Evolutionary conservation across 2,329 filamentous ascomycete species (phyloP).

Genomic region (Blumeria hordei): DNA sequence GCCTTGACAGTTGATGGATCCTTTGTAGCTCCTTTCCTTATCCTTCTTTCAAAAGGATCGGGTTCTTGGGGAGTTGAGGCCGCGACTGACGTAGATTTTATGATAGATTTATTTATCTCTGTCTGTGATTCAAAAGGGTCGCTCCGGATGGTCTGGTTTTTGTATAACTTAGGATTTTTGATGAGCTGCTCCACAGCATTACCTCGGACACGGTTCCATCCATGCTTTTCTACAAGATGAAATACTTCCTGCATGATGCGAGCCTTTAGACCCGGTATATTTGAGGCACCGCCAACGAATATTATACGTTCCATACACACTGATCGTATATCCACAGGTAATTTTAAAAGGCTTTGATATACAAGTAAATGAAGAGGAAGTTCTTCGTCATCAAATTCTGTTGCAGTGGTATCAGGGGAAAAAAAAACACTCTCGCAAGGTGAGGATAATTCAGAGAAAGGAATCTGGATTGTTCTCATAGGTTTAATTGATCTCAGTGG

Average conservation of each 20-base stretch:
- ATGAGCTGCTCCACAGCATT: conserved; percentile 35
- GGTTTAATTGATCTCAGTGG: conserved; percentile 20
- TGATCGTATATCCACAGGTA: conserved; percentile 63
- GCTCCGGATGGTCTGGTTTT: conserved; percentile 4
- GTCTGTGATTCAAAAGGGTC: conserved; percentile 2
- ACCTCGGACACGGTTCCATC: conserved; percentile 57
- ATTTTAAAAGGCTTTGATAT: conserved; percentile 47
- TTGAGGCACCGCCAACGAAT: conserved; percentile 60
- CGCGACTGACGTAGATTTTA: conserved; percentile 3
- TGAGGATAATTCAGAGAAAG: conserved; percentile 45
- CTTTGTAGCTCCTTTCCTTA: conserved; percentile 22
- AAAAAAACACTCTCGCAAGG: conserved; percentile 60
- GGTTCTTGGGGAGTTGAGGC: conserved; percentile 20
- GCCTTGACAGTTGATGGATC: conserved; percentile 21
- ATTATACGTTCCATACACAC: conserved; percentile 75
- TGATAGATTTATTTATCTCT: neutral
- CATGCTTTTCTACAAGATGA: conserved; percentile 36
- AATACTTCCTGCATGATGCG: conserved; percentile 56
- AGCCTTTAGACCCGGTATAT: conserved; percentile 54
- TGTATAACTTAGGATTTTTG: conserved; percentile 11
- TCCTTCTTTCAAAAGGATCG: conserved; percentile 33
- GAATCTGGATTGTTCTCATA: conserved; percentile 33
- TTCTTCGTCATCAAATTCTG: conserved; percentile 67
- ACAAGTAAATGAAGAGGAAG: conserved; percentile 52
- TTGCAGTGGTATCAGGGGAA: conserved; percentile 25